Conservation (phyloP, 352 stramenopile species). For the Phytophthora pistaciae region DNA sequence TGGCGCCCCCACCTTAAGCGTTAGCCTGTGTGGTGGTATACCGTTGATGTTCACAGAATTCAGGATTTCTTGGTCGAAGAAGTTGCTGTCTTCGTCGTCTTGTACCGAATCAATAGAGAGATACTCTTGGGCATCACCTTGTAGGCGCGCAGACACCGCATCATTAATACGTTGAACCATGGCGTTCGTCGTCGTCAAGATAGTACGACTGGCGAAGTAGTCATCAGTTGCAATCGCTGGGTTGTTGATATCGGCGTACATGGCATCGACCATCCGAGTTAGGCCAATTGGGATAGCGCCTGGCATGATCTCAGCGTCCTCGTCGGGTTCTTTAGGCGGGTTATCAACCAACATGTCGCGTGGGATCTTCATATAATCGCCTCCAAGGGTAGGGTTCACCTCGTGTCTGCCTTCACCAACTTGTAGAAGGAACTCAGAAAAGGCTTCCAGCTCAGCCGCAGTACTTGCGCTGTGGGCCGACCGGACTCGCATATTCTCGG, state of each 20-base stretch:
- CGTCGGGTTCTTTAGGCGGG: neutral
- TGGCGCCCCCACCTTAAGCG: too few species aligned
- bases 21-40: too few species aligned
- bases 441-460: neutral
- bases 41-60: too few species aligned
- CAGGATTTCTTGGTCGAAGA: too few species aligned
- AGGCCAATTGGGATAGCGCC: neutral
- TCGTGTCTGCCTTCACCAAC: constrained; percentile 15
- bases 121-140: too few species aligned
- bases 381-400: neutral
- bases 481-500: constrained; percentile 13
- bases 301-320: neutral
- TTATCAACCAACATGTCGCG: neutral
- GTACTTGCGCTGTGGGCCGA: neutral
- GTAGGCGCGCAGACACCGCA: too few species aligned
- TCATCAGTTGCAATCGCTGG: neutral
- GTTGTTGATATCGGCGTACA: constrained; percentile 7
- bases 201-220: neutral
- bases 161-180: neutral
- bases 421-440: neutral
- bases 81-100: too few species aligned
- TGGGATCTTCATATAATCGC: too few species aligned
- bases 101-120: too few species aligned
- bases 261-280: neutral
- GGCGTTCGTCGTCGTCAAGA: neutral